Base-by-base conservation (phyloP, 345 rosid genomes). In the Kandelia obovata region DNA sequence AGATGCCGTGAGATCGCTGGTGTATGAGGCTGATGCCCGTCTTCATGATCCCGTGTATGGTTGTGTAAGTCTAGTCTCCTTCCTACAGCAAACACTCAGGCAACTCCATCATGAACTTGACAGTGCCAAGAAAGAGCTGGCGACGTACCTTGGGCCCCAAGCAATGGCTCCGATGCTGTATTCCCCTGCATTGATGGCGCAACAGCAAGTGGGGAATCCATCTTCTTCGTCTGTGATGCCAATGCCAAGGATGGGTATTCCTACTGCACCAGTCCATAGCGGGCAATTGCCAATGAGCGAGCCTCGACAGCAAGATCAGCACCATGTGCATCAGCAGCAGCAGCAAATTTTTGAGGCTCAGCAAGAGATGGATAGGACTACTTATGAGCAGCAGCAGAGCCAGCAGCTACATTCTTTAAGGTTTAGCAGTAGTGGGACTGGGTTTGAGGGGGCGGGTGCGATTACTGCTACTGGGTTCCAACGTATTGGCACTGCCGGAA, bases 361-460 rank as follows among this genome's bases (percentile, higher is more conserved):
- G 49, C 43, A 61, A 7, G 64, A 34, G 46, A 61, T 34, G 64
- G 1, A 15, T 17, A 61, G 64, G 49, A 34, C 43, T 64, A 83
- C 74, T 7, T 61, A 31, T 34, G 64, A 34, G 25, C 26, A 58
- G 35, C 62, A 58, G 27, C 62, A 27, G 49, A 13, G 16, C 17
- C 49, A 13, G 49, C 49, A 43, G 49, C 17, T 43, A 43, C 47
- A 34, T 1, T 0, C 7, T 34, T 10, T 34, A 10, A 32, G 64
- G 64, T 61, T 61, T 61, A 61, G 32, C 49, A 11, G 64, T 61
- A 2, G 49, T 13, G 49, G 49, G 49, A 64, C 73, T 62, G 49
- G 46, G 64, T 32, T 61, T 32, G 64, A 61, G 49, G 64, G 16
- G 8, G 20, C 47, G 3, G 46, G 28, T 19, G 21, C 39, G 43